Evolutionary conservation across 1,284 basidiomycete genomes (phyloP).

Genomic region (Mycena citricolor): DNA sequence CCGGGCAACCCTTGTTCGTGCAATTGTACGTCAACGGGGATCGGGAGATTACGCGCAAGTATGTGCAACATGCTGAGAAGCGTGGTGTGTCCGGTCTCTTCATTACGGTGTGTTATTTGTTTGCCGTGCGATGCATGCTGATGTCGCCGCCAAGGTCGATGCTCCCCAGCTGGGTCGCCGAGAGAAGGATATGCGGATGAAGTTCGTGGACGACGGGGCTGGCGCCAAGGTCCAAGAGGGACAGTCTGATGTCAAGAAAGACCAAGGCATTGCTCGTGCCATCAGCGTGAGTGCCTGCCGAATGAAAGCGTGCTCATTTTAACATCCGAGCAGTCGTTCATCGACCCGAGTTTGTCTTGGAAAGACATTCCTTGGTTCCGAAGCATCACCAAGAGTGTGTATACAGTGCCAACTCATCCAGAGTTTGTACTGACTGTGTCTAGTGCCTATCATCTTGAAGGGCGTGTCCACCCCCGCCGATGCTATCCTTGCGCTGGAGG

Average conservation of each 20-base stretch:
- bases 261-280: constrained; percentile 87
- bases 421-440: neutral
- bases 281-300: constrained; percentile 64
- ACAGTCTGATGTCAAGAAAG: constrained; percentile 58
- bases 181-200: constrained; percentile 96
- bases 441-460: constrained; percentile 90
- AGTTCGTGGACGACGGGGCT: constrained; percentile 86
- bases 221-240: constrained; percentile 56
- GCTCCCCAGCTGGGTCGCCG: constrained; percentile 89
- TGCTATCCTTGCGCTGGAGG: constrained; percentile 84
- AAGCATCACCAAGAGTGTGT: constrained; percentile 79
- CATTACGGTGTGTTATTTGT: constrained; percentile 54
- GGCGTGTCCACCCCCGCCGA: constrained; percentile 69
- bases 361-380: constrained; percentile 86
- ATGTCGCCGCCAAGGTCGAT: constrained; percentile 76
- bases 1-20: constrained; percentile 76
- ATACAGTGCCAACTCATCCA: neutral
- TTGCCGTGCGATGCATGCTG: no score
- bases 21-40: constrained; percentile 90
- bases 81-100: constrained; percentile 85
- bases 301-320: constrained; percentile 5
- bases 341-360: constrained; percentile 89
- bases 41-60: constrained; percentile 74
- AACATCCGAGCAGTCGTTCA: constrained; percentile 68
- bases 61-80: constrained; percentile 82